phyloP scores from a whole-genome alignment of 768 basidiomycete genomes.

The Gelatoporia subvermispora region DNA sequence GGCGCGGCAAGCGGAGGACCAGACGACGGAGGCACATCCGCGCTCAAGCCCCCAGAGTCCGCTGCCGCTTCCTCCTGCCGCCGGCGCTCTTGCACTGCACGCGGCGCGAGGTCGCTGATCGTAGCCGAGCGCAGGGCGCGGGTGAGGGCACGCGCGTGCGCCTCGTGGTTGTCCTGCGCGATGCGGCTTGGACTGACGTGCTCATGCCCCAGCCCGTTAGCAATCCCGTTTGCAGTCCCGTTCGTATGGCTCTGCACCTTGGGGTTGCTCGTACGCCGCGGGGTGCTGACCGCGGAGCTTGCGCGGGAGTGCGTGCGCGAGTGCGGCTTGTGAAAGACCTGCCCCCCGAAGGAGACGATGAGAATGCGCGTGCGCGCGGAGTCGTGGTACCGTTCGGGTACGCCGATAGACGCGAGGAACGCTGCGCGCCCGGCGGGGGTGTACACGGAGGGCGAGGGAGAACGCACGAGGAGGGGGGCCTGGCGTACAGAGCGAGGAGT shows the following conservation, averaged over 20 bases:
- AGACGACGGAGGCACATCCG: no score
- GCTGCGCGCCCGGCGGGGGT: conserved; percentile 46
- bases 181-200: neutral
- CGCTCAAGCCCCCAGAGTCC: no score
- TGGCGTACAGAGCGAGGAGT: conserved; percentile 36
- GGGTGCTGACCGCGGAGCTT: conserved; percentile 12
- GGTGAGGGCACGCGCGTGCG: conserved; percentile 11
- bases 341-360: conserved; percentile 78
- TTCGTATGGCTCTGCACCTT: neutral
- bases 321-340: conserved; percentile 56
- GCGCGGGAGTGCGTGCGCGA: conserved; percentile 32
- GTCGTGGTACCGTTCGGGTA: conserved; percentile 49
- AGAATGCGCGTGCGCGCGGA: conserved; percentile 51
- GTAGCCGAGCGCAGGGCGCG: conserved; percentile 13
- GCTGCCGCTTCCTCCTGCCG: no score
- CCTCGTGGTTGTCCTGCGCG: neutral
- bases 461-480: conserved; percentile 70
- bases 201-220: no score
- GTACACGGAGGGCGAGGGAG: conserved; percentile 46
- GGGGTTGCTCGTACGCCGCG: neutral
- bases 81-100: neutral
- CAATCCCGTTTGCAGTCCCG: no score
- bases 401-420: conserved; percentile 54
- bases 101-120: neutral
- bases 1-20: neutral